These are phyloP conservation scores for Stramenopiles sp. DNA, from an alignment of 352 stramenopile genomes.

Conservation along the genomic window DNA sequence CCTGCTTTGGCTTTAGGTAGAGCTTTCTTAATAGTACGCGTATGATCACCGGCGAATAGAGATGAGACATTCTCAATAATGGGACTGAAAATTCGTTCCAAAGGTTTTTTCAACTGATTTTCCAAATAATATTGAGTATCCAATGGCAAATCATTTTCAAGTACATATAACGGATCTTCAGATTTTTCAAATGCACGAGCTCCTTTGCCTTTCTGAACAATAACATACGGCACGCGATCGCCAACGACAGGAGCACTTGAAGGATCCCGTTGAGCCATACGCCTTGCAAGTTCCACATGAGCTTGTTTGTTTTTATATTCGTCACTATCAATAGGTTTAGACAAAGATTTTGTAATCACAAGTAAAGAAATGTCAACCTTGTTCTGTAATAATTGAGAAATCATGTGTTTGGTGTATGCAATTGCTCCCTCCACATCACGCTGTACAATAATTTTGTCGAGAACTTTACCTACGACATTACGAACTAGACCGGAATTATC, in stretches of 20 bases:
- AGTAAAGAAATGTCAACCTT: conserved; percentile 96
- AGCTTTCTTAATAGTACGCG: conserved; percentile 75
- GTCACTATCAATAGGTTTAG: conserved; percentile 36
- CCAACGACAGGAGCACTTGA: conserved; percentile 80
- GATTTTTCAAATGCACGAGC: conserved; percentile 79
- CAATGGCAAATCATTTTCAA: conserved; percentile 93
- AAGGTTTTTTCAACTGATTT: conserved; percentile 85
- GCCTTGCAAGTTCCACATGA: conserved; percentile 85
- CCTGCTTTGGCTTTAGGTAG: conserved; percentile 66
- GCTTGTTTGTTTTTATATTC: conserved; percentile 95
- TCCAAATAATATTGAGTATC: conserved; percentile 95
- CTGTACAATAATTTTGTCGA: conserved; percentile 94
- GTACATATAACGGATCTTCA: conserved; percentile 88
- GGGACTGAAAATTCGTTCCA: conserved; percentile 88
- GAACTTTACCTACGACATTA: conserved; percentile 74
- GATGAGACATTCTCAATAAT: conserved; percentile 69
- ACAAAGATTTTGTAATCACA: conserved; percentile 94
- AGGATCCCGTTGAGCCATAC: conserved; percentile 87
- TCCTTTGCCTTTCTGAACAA: conserved; percentile 80
- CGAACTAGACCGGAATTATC: conserved; percentile 93
- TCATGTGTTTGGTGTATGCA: conserved; percentile 80
- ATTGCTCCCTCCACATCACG: conserved; percentile 71
- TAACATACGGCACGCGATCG: conserved; percentile 95
- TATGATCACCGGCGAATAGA: conserved; percentile 83
- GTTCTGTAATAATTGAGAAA: conserved; percentile 92